A percentile compares a stretch with the other conserved stretches of the same genome.
Evolutionary conservation across 176 grass and related monocot genomes (phyloP).

Genomic region (Panicum miliaceum): DNA sequence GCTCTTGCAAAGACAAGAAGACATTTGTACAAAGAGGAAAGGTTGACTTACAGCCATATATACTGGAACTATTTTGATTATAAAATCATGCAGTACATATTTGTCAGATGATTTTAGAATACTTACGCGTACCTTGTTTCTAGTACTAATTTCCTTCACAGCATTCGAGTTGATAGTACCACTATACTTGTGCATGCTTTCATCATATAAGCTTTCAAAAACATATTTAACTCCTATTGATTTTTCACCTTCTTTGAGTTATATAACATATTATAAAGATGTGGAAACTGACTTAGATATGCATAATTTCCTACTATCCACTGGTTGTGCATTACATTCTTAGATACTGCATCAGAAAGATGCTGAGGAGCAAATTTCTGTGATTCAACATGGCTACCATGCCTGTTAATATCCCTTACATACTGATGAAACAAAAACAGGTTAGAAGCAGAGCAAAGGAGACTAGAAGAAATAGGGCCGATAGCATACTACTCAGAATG

Average conservation of each 20-base stretch:
- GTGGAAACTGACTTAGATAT: background rate
- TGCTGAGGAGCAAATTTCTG: background rate
- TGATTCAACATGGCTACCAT: slow-evolving; percentile 17
- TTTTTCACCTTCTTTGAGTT: slow-evolving; percentile 1
- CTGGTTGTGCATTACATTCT: slow-evolving; percentile 11
- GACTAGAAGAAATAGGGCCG: slow-evolving; percentile 85
- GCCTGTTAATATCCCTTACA: slow-evolving; percentile 31
- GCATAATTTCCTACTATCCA: background rate
- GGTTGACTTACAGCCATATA: slow-evolving; percentile 50
- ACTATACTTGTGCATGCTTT: background rate
- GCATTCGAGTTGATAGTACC: background rate
- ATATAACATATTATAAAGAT: background rate
- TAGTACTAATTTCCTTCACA: background rate
- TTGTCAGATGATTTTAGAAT: background rate
- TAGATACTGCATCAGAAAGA: slow-evolving; percentile 25
- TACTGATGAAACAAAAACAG: slow-evolving; percentile 58
- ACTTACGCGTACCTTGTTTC: background rate
- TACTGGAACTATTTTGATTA: background rate
- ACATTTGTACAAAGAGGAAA: slow-evolving; percentile 89
- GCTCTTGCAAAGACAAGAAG: slow-evolving; percentile 94
- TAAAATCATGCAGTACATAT: slow-evolving; percentile 6
- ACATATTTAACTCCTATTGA: slow-evolving; percentile 6
- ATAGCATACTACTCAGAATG: slow-evolving; percentile 97
- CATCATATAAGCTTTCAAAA: slow-evolving; percentile 19
- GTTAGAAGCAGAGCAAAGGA: slow-evolving; percentile 70